Percentiles rank a stretch among this genome's conserved stretches.
Conservation (phyloP, 148 eudicot species). For the Chenopodium album region DNA sequence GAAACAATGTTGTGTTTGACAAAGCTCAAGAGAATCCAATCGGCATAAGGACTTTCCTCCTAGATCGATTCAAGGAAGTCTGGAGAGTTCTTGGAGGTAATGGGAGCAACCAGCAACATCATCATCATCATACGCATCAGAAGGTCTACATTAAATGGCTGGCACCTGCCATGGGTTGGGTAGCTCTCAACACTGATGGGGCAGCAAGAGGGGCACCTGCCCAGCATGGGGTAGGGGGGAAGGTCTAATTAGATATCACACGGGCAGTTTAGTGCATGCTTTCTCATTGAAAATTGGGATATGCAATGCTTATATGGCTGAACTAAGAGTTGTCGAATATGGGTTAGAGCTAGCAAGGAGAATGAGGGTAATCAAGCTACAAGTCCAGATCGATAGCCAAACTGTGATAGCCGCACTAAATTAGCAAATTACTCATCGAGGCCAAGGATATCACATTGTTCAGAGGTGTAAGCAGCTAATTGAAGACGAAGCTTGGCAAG, state of each 20-base stretch:
- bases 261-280: not conserved
- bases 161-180: not conserved
- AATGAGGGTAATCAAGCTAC: not conserved
- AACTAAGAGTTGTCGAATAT: not conserved
- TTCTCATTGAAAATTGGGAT: not conserved
- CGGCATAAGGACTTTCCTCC: not conserved
- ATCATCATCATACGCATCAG: no score
- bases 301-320: no score
- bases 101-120: not conserved
- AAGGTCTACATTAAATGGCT: not conserved
- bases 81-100: not conserved
- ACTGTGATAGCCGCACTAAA: not conserved
- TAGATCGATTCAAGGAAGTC: not conserved
- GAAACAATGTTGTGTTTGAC: not conserved
- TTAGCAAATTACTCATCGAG: no score
- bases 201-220: not conserved
- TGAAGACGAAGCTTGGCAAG: no score
- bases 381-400: not conserved
- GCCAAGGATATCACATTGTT: no score
- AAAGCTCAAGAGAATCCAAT: not conserved
- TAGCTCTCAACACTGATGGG: not conserved
- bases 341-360: not conserved
- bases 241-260: not conserved
- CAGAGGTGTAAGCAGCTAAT: no score
- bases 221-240: not conserved